Evolutionary conservation across 2,329 filamentous ascomycete genomes (phyloP).

Genomic region (Diaporthe capsici): DNA sequence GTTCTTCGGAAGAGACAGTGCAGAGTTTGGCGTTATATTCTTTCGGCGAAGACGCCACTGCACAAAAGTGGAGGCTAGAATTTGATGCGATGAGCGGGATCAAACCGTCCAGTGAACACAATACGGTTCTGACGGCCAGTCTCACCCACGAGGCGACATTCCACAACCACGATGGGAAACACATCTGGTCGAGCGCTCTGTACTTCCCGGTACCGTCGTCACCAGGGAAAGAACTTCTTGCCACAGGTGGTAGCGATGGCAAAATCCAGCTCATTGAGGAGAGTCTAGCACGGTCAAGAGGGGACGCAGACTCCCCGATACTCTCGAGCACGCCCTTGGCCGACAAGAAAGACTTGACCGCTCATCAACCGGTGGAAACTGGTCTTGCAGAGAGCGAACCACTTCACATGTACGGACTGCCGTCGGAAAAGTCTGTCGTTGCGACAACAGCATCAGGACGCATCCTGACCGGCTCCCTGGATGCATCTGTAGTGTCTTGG

Average conservation of each 20-base stretch:
- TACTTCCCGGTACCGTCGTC: slow-evolving; percentile 48
- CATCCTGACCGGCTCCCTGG: slow-evolving; percentile 63
- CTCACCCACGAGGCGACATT: slow-evolving; percentile 70
- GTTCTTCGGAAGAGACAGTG: slow-evolving; percentile 4
- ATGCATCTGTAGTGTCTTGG: slow-evolving; percentile 55
- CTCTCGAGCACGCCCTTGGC: not conserved
- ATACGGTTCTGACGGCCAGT: slow-evolving; percentile 42
- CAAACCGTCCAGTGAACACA: slow-evolving; percentile 21
- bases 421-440: slow-evolving; percentile 67
- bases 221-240: slow-evolving; percentile 56
- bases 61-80: slow-evolving; percentile 77
- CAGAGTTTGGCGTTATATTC: slow-evolving; percentile 67
- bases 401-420: slow-evolving; percentile 70
- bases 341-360: not conserved
- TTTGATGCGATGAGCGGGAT: slow-evolving; percentile 49
- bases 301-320: not conserved
- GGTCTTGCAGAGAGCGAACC: slow-evolving; percentile 18
- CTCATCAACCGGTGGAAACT: not conserved
- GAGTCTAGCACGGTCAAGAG: slow-evolving; percentile 18
- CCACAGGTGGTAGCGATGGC: slow-evolving; percentile 90
- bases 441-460: slow-evolving; percentile 73
- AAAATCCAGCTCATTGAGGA: slow-evolving; percentile 66
- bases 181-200: slow-evolving; percentile 84
- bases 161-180: slow-evolving; percentile 84
- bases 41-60: slow-evolving; percentile 87